phyloP scores from a whole-genome alignment of 1,139 yeast species.

The Oligophagozyma castellii region DNA sequence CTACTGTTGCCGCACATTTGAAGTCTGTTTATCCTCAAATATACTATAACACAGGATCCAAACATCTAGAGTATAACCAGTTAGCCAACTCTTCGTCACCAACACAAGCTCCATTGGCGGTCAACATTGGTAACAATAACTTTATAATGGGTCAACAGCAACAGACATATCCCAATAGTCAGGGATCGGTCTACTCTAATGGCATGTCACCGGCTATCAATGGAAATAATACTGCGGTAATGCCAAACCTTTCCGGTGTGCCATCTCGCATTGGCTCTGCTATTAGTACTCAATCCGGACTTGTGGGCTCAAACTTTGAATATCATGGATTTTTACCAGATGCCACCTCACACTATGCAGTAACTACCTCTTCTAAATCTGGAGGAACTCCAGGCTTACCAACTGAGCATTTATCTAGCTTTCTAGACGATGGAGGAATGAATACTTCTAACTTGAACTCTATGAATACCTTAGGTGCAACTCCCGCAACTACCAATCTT shows the following conservation, averaged over 20 bases:
- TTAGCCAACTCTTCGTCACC: not conserved
- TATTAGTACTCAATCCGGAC: not conserved
- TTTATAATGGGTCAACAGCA: not conserved
- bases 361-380: not conserved
- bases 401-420: not conserved
- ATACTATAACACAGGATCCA: conserved; percentile 9
- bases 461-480: not conserved
- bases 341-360: not conserved
- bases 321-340: no score
- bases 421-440: not conserved
- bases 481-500: not conserved
- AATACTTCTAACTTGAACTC: not conserved
- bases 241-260: not conserved
- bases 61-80: no score
- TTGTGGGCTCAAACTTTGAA: not conserved
- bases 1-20: conserved; percentile 13
- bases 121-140: not conserved
- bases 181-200: no score
- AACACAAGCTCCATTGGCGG: not conserved
- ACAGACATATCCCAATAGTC: no score
- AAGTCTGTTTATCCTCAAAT: conserved; percentile 18
- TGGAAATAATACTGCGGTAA: not conserved
- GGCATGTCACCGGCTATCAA: not conserved
- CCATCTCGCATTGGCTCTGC: not conserved
- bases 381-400: not conserved